Evolutionary conservation across 1,284 basidiomycete genomes (phyloP).

Genomic region (Austroboletus novae-zelandiae): DNA sequence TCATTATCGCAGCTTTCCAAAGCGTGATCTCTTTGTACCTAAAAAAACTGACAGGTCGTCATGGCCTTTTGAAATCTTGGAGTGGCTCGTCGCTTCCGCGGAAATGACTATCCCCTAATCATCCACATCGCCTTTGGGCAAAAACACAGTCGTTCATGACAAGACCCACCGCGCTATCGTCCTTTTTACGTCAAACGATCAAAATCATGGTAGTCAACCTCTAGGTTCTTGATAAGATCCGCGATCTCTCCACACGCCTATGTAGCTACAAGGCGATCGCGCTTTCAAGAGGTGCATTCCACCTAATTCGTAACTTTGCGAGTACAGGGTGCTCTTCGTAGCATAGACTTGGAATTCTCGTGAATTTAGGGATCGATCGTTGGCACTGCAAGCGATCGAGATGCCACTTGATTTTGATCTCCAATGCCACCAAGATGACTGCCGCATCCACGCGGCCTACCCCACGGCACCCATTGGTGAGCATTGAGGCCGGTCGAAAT

Average conservation of each 20-base stretch:
- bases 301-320: constrained; percentile 37
- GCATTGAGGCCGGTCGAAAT: constrained; percentile 41
- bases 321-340: constrained; percentile 29
- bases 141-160: neutral
- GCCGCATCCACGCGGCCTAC: neutral
- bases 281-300: constrained; percentile 45
- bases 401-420: no score
- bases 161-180: constrained; percentile 22
- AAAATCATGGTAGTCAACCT: constrained; percentile 10
- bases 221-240: constrained; percentile 19
- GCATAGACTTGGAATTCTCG: constrained; percentile 7
- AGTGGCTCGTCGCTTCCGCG: constrained; percentile 25
- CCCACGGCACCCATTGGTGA: constrained; percentile 25
- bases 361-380: no score
- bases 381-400: no score
- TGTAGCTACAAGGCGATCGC: constrained; percentile 3
- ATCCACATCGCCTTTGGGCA: neutral
- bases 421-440: no score
- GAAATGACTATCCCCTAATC: constrained; percentile 30
- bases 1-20: constrained; percentile 6
- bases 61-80: neutral
- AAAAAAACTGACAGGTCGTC: constrained; percentile 10
- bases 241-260: constrained; percentile 20
- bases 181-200: constrained; percentile 30
- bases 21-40: neutral